Conservation (phyloP, 345 rosid genomes). For the Moricandia moricandioides region DNA sequence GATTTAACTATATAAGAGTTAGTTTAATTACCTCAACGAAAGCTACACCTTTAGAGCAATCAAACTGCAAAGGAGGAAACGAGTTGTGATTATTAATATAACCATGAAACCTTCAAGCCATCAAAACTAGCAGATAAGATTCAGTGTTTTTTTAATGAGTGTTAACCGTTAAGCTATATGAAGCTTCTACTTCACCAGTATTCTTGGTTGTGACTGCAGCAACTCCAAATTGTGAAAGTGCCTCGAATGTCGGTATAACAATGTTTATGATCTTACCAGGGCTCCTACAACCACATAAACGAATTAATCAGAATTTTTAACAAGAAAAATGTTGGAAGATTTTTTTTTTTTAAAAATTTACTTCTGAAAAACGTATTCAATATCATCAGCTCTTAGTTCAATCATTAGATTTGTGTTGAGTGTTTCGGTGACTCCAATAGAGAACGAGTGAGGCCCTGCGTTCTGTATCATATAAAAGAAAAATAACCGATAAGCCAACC, state of each 20-base stretch:
- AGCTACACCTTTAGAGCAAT: slow-evolving; percentile 76
- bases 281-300: slow-evolving; percentile 50
- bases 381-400: slow-evolving; percentile 90
- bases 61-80: slow-evolving; percentile 52
- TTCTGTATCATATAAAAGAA: slow-evolving; percentile 48
- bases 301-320: background rate
- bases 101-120: background rate
- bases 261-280: slow-evolving; percentile 77
- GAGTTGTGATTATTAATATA: background rate
- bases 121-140: background rate
- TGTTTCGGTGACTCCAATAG: slow-evolving; percentile 87
- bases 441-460: slow-evolving; percentile 81
- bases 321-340: background rate
- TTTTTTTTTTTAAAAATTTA: slow-evolving; percentile 2
- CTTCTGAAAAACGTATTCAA: slow-evolving; percentile 91
- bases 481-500: background rate
- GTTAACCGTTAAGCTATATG: slow-evolving; percentile 83
- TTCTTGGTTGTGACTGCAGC: slow-evolving; percentile 70
- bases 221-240: slow-evolving; percentile 82
- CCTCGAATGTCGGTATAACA: slow-evolving; percentile 79
- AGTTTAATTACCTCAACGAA: slow-evolving; percentile 58
- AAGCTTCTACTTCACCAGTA: slow-evolving; percentile 87
- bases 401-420: slow-evolving; percentile 80
- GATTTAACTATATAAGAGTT: background rate
- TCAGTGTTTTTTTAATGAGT: background rate